Percentiles rank a stretch among this genome's conserved stretches.
Conservation (phyloP, 2,329 filamentous ascomycete genomes). For the Leptographium wingfieldii region DNA sequence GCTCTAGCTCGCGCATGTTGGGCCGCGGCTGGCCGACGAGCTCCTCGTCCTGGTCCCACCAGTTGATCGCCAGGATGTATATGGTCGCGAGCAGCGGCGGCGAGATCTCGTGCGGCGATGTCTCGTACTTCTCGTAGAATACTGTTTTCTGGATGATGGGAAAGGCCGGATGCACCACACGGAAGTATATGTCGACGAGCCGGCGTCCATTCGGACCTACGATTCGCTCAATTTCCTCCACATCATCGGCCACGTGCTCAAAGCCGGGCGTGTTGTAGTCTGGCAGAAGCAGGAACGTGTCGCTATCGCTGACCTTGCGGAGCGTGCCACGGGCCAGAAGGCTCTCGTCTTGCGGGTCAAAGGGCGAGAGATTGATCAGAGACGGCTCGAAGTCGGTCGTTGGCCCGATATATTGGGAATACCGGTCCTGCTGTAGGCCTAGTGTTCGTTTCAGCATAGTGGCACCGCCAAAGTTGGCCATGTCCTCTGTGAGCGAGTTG, state of each 20-base stretch:
- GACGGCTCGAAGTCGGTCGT: conserved; percentile 75
- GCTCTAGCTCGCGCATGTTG: conserved; percentile 22
- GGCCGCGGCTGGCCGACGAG: conserved; percentile 33
- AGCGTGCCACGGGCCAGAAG: conserved; percentile 55
- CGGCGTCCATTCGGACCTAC: conserved; percentile 51
- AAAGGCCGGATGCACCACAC: conserved; percentile 45
- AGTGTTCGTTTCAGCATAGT: conserved; percentile 56
- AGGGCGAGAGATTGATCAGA: conserved; percentile 68
- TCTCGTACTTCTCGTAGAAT: conserved; percentile 47
- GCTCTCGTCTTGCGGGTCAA: conserved; percentile 72
- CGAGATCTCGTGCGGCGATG: conserved; percentile 44
- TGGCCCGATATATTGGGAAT: conserved; percentile 71
- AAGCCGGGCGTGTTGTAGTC: conserved; percentile 61
- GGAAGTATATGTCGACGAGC: conserved; percentile 55
- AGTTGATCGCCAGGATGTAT: conserved; percentile 49
- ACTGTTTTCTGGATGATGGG: conserved; percentile 48
- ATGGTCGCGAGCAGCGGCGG: conserved; percentile 47
- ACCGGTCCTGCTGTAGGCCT: conserved; percentile 64
- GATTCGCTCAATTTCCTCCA: conserved; percentile 50
- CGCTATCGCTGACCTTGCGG: conserved; percentile 62
- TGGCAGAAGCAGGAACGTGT: conserved; percentile 70
- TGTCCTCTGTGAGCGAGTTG: conserved; percentile 53
- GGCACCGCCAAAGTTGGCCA: conserved; percentile 56
- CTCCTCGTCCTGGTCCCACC: conserved; percentile 44
- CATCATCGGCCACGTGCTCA: conserved; percentile 55